Percentiles rank a stretch among this genome's conserved stretches.
These are phyloP conservation scores for Lachancea meyersii DNA, from an alignment of 805 yeast species.

Conservation along the genomic window DNA sequence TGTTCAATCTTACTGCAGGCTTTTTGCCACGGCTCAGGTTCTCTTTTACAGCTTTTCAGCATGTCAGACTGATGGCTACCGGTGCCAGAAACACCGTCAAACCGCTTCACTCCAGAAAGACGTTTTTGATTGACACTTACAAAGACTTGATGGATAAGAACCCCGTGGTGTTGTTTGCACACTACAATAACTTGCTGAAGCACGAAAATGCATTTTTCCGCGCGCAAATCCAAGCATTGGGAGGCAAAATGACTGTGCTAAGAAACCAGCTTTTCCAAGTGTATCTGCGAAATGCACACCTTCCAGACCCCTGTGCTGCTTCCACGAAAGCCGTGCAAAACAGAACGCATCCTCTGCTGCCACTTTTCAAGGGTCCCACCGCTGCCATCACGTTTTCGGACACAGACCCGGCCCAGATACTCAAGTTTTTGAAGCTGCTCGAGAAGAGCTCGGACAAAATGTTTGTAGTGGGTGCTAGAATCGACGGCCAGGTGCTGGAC, in stretches of 20 bases:
- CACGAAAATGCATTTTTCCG: constrained; percentile 62
- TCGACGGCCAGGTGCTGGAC: constrained; percentile 56
- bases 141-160: constrained; percentile 59
- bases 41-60: not conserved
- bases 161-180: constrained; percentile 70
- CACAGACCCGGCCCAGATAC: constrained; percentile 65
- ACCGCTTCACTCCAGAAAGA: constrained; percentile 68
- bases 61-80: constrained; percentile 18
- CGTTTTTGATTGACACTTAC: constrained; percentile 77
- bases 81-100: constrained; percentile 46
- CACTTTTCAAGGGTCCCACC: constrained; percentile 77
- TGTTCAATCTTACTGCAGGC: constrained; percentile 1
- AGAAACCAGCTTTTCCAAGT: constrained; percentile 67
- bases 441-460: constrained; percentile 64
- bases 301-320: constrained; percentile 63
- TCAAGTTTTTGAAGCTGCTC: constrained; percentile 53
- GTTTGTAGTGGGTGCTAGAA: constrained; percentile 77
- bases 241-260: constrained; percentile 63
- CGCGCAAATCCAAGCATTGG: constrained; percentile 53
- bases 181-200: constrained; percentile 75
- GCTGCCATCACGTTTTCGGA: constrained; percentile 65
- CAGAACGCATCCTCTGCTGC: constrained; percentile 60
- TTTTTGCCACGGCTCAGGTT: not conserved
- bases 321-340: constrained; percentile 41
- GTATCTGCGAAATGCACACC: constrained; percentile 63